phyloP scores from a whole-genome alignment of 2,329 filamentous ascomycete genomes.

The Nigrograna mackinnonii region DNA sequence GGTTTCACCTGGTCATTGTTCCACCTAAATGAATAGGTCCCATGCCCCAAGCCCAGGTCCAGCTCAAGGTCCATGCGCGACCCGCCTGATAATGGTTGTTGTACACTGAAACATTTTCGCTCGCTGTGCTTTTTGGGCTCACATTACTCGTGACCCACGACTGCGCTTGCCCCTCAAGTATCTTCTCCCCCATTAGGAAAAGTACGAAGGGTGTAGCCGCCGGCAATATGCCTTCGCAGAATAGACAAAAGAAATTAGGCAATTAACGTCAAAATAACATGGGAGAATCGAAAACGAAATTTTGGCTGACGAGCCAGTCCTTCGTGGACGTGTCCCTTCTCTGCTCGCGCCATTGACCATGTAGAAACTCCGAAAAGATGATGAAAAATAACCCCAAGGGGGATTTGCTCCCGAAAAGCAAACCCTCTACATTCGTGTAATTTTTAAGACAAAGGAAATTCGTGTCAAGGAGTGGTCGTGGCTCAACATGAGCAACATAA shows the following conservation, averaged over 20 bases:
- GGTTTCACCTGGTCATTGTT: too few species aligned
- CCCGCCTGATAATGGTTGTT: too few species aligned
- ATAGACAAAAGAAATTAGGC: constrained; percentile 31
- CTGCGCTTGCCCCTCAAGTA: constrained; percentile 20
- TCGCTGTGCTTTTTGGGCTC: too few species aligned
- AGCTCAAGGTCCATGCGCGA: too few species aligned
- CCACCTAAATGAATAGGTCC: too few species aligned
- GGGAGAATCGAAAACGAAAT: constrained; percentile 13
- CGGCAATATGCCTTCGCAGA: constrained; percentile 12
- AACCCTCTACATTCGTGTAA: constrained; percentile 1
- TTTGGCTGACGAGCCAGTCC: constrained; percentile 33
- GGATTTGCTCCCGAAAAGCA: not conserved
- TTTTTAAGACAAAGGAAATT: constrained; percentile 37
- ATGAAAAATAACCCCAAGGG: constrained; percentile 17
- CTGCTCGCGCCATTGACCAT: too few species aligned
- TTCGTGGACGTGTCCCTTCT: too few species aligned
- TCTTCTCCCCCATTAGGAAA: constrained; percentile 1
- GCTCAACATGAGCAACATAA: constrained; percentile 25
- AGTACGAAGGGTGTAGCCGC: constrained; percentile 24
- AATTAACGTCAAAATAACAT: constrained; percentile 22
- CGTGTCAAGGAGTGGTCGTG: constrained; percentile 38
- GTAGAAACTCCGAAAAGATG: too few species aligned
- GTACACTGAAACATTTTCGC: too few species aligned
- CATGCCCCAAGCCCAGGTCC: too few species aligned
- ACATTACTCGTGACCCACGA: constrained; percentile 14